Evolutionary conservation across 768 basidiomycete species (phyloP), one percentile per base, ranked within the genome.

Genomic region (Leccinum disarticulatum): DNA sequence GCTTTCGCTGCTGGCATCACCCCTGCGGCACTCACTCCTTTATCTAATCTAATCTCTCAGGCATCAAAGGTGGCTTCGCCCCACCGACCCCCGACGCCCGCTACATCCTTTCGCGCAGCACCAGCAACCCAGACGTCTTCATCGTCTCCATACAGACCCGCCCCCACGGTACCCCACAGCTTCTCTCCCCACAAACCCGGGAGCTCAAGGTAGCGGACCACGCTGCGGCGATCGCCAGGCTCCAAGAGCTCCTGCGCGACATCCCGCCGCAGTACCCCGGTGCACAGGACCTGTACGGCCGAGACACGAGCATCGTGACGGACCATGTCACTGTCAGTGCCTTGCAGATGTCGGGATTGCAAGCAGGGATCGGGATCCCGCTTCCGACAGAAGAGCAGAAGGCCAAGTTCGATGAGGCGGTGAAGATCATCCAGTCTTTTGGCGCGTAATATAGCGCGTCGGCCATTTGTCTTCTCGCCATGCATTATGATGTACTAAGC

Each of bases 51-150:
- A 10, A 46, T 46, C 43, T 46, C 5, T 11, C 41, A 47, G 91
- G 91, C 60, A 92, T 91, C 69, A 72, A 76, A 13, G 90, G 90
- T 31, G 91, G 91, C 46, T 89, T 93, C 67, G 84, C 83, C 13
- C 87, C 88, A 0, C 85, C 91, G 4, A 85, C 77, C 7, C 85
- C 87, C 3, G 73, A 73, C 28, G 83, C 82, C 14, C 74, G 87
- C 66, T 77, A 83, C 68, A 78, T 77, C 27, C 66, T 92, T 63
- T 80, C 83, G 22, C 76, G 79, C 50, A 4, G 49, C 14, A 50
- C 77, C 2, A 66, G 64, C 7, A 72, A 76, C 50, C 36, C 36
- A 38, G 43, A 76, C 14, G 61, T 64, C 25, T 77, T 90, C 53
- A 66, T 74, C 28, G 74, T 91, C 65, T 67, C 77, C 15, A 74